These are phyloP conservation scores for Chlorella sp. DNA, from an alignment of 139 green algal genomes.

Conservation along the genomic window DNA sequence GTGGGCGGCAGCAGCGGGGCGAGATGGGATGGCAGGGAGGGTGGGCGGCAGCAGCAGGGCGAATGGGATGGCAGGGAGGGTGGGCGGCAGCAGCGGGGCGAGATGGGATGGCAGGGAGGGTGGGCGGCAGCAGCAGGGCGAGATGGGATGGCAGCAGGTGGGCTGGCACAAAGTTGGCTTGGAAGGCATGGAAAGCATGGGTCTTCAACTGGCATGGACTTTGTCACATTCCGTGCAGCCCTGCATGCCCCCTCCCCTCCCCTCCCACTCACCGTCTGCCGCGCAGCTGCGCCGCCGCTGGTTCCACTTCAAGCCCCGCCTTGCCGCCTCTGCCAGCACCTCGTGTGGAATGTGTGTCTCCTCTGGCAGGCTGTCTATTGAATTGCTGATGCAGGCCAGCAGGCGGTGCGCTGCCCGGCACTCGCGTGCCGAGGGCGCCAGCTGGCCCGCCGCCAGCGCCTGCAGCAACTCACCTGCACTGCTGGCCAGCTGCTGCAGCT, in stretches of 20 bases:
- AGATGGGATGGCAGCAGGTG: no score
- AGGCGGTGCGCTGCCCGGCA: background rate
- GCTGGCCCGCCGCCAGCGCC: background rate
- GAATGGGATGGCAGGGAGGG: no score
- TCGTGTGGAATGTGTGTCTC: background rate
- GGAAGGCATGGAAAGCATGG: background rate
- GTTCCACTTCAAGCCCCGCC: background rate
- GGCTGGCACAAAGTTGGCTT: no score
- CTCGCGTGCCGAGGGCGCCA: background rate
- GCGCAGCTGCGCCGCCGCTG: background rate
- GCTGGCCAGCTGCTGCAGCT: background rate
- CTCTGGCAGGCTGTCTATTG: background rate
- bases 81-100: no score
- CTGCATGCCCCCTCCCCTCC: background rate
- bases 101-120: no score
- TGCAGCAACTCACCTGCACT: background rate
- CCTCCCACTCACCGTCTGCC: background rate
- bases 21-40: no score
- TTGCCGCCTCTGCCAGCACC: background rate
- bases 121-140: no score
- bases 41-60: no score
- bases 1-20: no score
- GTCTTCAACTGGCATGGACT: no score
- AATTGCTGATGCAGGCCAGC: background rate
- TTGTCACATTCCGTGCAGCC: no score